Conservation (phyloP, 441 rosid species). For the Isatis lusitanica region DNA sequence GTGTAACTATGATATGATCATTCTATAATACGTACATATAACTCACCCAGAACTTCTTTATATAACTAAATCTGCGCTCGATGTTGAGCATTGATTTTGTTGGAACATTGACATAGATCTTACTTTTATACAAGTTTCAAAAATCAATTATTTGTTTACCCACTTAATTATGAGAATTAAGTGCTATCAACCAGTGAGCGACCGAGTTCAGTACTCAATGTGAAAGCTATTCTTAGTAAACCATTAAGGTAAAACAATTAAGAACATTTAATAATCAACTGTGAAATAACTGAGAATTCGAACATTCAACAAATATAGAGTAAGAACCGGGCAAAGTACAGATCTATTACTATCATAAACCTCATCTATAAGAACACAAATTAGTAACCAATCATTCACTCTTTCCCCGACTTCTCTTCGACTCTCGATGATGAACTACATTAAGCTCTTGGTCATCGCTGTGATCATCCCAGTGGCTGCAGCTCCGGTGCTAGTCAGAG, state of each 20-base stretch:
- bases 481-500: neutral
- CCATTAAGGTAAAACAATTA: neutral
- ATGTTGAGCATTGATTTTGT: neutral
- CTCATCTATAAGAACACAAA: neutral
- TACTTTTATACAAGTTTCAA: neutral
- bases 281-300: neutral
- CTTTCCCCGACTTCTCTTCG: neutral
- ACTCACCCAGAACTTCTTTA: neutral
- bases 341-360: neutral
- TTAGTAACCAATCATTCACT: neutral
- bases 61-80: neutral
- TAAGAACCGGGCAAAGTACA: constrained; percentile 20
- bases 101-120: neutral
- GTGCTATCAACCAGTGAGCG: neutral
- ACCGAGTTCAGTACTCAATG: neutral
- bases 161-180: neutral
- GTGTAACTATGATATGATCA: neutral
- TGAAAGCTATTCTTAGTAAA: neutral
- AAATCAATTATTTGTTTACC: neutral
- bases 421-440: constrained; percentile 9
- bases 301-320: constrained; percentile 16
- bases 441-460: constrained; percentile 5
- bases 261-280: neutral
- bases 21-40: neutral
- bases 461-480: constrained; percentile 3